Evolutionary conservation across 805 yeast genomes (phyloP), one percentile per base, ranked within the genome.

Genomic region (Groenewaldozyma salmanticensis): DNA sequence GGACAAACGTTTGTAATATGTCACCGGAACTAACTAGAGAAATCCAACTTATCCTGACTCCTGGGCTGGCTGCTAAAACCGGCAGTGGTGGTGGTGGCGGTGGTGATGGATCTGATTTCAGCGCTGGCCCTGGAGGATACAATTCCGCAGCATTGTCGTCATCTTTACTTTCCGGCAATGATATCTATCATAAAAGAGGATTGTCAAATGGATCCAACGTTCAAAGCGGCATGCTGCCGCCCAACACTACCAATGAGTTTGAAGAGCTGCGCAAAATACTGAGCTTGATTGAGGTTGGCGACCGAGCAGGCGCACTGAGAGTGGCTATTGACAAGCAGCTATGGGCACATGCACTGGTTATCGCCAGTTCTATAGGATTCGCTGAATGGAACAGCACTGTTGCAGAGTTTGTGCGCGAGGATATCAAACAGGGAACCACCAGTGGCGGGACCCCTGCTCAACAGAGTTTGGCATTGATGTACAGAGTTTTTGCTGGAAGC

Each of bases 291-390:
- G 47, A 49, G 32, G 4, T 64, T 4, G 96, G 96, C 1, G 69
- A 79, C 42, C 72, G 77, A 19, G 75, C 72, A 11, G 71, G 68
- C 4, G 96, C 95, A 0, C 60, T 87, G 37, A 66, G 70, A 19
- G 63, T 68, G 41, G 78, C 92, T 1, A 57, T 87, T 16, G 65
- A 71, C 1, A 72, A 74, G 40, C 72, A 75, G 6, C 83, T 84
- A 49, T 88, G 84, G 81, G 77, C 90, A 0, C 66, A 87, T 58
- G 81, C 95, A 0, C 60, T 90, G 41, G 57, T 86, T 22, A 64
- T 88, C 38, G 78, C 94, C 1, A 72, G 79, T 45, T 58, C 84
- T 15, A 62, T 76, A 21, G 81, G 92, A 2, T 72, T 74, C 17
- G 78, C 75, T 3, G 66, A 68, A 31, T 79, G 82, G 73, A 60